Percentiles rank a stretch among this genome's conserved stretches.
phyloP scores from a whole-genome alignment of 805 yeast species.

The Candida golubevii region DNA sequence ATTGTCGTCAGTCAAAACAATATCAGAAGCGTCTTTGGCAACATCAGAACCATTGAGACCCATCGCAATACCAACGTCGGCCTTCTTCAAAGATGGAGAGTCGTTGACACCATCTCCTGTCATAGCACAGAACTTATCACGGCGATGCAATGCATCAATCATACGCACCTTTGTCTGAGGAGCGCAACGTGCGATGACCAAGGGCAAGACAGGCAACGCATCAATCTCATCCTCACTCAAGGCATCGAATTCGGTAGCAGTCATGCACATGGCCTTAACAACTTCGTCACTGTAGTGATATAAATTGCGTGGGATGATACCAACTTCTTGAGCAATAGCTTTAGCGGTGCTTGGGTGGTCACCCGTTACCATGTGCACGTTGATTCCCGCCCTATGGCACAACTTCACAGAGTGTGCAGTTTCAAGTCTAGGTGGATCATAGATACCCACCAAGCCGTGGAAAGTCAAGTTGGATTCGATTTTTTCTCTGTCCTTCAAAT shows the following conservation, averaged over 20 bases:
- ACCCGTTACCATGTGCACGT: slow-evolving; percentile 21
- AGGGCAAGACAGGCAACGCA: slow-evolving; percentile 56
- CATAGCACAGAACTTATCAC: slow-evolving; percentile 59
- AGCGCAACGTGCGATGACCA: slow-evolving; percentile 79
- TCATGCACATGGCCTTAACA: slow-evolving; percentile 65
- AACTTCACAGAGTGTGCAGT: slow-evolving; percentile 17
- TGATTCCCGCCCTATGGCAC: slow-evolving; percentile 20
- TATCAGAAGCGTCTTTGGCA: slow-evolving; percentile 27
- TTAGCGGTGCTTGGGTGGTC: slow-evolving; percentile 21
- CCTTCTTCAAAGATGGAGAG: slow-evolving; percentile 25
- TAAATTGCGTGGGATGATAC: slow-evolving; percentile 37
- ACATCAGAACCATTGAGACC: slow-evolving; percentile 28
- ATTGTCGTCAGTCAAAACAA: slow-evolving; percentile 26
- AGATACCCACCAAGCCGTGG: slow-evolving; percentile 20
- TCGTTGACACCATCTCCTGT: slow-evolving; percentile 49
- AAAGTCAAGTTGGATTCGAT: slow-evolving; percentile 17
- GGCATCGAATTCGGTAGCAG: slow-evolving; percentile 67
- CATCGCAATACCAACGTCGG: slow-evolving; percentile 29
- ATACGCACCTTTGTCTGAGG: slow-evolving; percentile 78
- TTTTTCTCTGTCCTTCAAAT: slow-evolving; percentile 15
- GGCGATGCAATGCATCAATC: slow-evolving; percentile 63
- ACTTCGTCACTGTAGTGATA: slow-evolving; percentile 53
- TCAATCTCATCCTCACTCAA: slow-evolving; percentile 61
- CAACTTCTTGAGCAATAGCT: slow-evolving; percentile 22
- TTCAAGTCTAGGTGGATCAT: slow-evolving; percentile 20